Conservation (phyloP, 2,329 filamentous ascomycete genomes). For the Magnaporthales sp. region DNA sequence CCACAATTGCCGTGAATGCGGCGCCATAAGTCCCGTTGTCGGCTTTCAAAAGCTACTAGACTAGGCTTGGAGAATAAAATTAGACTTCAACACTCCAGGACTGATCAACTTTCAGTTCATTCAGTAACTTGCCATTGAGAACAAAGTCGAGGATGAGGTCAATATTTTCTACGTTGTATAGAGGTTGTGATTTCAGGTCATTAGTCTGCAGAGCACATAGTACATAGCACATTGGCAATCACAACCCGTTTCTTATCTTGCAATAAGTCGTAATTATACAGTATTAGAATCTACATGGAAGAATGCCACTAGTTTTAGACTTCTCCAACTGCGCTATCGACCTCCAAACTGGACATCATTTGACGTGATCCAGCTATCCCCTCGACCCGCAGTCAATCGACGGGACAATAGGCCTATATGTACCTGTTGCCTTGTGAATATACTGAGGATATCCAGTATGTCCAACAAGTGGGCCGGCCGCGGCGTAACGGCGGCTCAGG, state of each 20-base stretch:
- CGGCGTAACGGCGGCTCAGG: neutral
- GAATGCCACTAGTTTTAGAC: constrained; percentile 15
- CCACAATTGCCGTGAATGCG: neutral
- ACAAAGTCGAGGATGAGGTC: too few species aligned
- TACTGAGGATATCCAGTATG: neutral
- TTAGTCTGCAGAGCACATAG: neutral
- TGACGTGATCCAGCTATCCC: neutral
- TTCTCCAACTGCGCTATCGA: constrained; percentile 10
- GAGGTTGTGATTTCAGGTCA: too few species aligned
- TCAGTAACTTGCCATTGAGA: neutral
- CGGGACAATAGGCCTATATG: neutral
- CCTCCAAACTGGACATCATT: neutral
- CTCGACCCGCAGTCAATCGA: neutral
- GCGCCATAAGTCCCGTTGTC: neutral
- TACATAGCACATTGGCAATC: neutral
- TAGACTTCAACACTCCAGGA: neutral
- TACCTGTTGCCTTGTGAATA: neutral
- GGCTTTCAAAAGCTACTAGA: neutral
- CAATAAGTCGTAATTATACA: constrained; percentile 25
- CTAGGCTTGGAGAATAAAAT: neutral
- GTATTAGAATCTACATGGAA: constrained; percentile 24
- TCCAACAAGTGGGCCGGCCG: neutral
- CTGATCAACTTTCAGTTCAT: neutral
- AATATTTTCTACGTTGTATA: too few species aligned
- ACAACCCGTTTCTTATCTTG: neutral